A percentile compares a stretch with the other conserved stretches of the same genome.
These are phyloP conservation scores for Tolypocladium ophioglossoides DNA, from an alignment of 2,329 filamentous ascomycete genomes.

Conservation along the genomic window DNA sequence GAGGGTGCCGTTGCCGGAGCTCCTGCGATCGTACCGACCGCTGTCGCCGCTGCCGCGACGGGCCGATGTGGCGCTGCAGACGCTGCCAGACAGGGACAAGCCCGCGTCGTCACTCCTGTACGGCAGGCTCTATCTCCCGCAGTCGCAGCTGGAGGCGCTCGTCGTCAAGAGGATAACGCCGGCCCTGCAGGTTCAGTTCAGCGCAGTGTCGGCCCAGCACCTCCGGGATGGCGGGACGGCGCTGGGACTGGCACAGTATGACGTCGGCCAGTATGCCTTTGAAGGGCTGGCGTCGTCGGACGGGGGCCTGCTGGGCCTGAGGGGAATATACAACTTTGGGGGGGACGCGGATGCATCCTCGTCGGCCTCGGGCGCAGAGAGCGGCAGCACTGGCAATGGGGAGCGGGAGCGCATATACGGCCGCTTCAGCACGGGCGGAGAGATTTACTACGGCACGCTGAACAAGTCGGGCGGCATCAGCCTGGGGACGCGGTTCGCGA, in stretches of 20 bases:
- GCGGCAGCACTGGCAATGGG: conserved; percentile 12
- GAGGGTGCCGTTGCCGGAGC: conserved; percentile 61
- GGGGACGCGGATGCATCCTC: conserved; percentile 42
- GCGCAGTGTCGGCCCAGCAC: conserved; percentile 61
- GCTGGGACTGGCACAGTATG: conserved; percentile 65
- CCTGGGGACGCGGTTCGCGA: conserved; percentile 80
- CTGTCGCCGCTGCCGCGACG: conserved; percentile 48
- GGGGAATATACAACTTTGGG: conserved; percentile 92
- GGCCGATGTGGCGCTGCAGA: conserved; percentile 6
- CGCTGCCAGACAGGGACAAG: conserved; percentile 4
- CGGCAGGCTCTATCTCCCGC: conserved; percentile 70
- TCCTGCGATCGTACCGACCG: conserved; percentile 76
- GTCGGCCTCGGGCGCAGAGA: conserved; percentile 9
- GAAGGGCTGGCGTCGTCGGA: conserved; percentile 91
- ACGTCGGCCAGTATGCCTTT: conserved; percentile 75
- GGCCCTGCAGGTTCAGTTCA: conserved; percentile 68
- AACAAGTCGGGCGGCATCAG: conserved; percentile 93
- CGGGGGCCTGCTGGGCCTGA: conserved; percentile 74
- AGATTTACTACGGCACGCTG: conserved; percentile 89
- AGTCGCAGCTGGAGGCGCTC: conserved; percentile 76
- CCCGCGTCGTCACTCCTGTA: conserved; percentile 53
- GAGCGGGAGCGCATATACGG: conserved; percentile 58
- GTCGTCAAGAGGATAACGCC: conserved; percentile 71
- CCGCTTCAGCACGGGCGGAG: conserved; percentile 81
- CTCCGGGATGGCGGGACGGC: conserved; percentile 68